Percentiles rank a stretch among this genome's conserved stretches.
phyloP scores from a whole-genome alignment of 2,329 filamentous ascomycete species.

The Coniochaeta pulveracea region DNA sequence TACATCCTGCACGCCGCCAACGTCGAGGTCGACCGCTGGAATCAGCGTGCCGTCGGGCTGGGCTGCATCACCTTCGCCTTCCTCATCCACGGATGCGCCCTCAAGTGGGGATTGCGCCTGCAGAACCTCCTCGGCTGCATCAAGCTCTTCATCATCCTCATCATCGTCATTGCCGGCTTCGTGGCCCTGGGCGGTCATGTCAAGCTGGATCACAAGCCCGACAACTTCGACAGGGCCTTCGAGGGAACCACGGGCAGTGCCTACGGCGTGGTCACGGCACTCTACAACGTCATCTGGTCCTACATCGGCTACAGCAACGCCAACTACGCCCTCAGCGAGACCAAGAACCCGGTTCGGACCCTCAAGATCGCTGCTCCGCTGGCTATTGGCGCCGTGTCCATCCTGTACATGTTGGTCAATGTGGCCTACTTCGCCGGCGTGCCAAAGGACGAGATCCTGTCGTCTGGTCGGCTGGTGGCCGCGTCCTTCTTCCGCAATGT shows the following conservation, averaged over 20 bases:
- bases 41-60: constrained; percentile 55
- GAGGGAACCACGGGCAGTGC: constrained; percentile 53
- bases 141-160: constrained; percentile 53
- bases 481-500: constrained; percentile 45
- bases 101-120: constrained; percentile 56
- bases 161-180: constrained; percentile 54
- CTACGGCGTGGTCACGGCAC: constrained; percentile 56
- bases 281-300: constrained; percentile 64
- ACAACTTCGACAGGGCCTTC: constrained; percentile 55
- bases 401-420: constrained; percentile 57
- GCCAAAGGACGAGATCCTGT: constrained; percentile 39
- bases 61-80: constrained; percentile 55
- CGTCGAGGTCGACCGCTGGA: constrained; percentile 52
- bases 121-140: constrained; percentile 55
- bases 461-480: constrained; percentile 38
- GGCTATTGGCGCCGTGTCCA: constrained; percentile 43
- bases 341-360: constrained; percentile 51
- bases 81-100: constrained; percentile 49
- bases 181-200: constrained; percentile 49
- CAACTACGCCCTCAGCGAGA: constrained; percentile 56
- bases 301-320: constrained; percentile 60
- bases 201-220: constrained; percentile 44
- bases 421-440: constrained; percentile 55
- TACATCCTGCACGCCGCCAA: constrained; percentile 57
- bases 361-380: constrained; percentile 54